Evolutionary conservation across 164 flowering plant genomes (phyloP).

Genomic region (Sextonia rubra): DNA sequence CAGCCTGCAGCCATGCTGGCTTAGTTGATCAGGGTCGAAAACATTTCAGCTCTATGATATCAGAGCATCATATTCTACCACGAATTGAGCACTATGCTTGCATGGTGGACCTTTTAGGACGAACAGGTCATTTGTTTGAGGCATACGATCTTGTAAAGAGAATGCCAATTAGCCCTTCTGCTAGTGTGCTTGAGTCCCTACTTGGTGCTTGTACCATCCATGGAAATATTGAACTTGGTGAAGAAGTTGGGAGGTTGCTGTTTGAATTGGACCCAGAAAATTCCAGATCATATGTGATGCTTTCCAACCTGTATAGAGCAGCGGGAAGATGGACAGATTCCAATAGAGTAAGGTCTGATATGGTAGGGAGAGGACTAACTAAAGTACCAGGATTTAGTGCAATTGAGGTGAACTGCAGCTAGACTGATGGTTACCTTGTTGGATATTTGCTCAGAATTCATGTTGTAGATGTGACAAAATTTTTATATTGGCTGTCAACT

Average conservation of each 20-base stretch:
- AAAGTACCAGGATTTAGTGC: constrained; percentile 17
- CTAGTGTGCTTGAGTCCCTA: constrained; percentile 17
- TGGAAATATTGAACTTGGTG: constrained; percentile 12
- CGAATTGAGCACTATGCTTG: constrained; percentile 18
- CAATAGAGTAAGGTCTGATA: constrained; percentile 3
- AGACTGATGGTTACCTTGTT: not conserved
- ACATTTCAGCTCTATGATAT: constrained; percentile 8
- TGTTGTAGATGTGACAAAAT: too few relatives aligned
- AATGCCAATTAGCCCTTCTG: constrained; percentile 11
- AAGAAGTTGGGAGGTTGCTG: constrained; percentile 12
- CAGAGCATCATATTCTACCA: constrained; percentile 8
- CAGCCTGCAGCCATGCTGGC: constrained; percentile 17
- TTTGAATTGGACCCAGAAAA: constrained; percentile 14
- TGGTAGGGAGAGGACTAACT: constrained; percentile 5
- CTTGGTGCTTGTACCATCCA: constrained; percentile 22
- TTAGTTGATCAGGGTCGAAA: constrained; percentile 14
- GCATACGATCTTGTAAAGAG: constrained; percentile 15
- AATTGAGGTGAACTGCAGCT: constrained; percentile 8
- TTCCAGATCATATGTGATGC: constrained; percentile 13
- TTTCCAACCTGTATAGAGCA: constrained; percentile 14
- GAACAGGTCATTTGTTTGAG: constrained; percentile 17
- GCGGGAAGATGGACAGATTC: constrained; percentile 4
- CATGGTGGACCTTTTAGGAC: constrained; percentile 23
- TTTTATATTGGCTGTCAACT: too few relatives aligned
- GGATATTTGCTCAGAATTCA: not conserved